Conservation (phyloP, 139 green algal genomes). For the Coccomyxa sp. region DNA sequence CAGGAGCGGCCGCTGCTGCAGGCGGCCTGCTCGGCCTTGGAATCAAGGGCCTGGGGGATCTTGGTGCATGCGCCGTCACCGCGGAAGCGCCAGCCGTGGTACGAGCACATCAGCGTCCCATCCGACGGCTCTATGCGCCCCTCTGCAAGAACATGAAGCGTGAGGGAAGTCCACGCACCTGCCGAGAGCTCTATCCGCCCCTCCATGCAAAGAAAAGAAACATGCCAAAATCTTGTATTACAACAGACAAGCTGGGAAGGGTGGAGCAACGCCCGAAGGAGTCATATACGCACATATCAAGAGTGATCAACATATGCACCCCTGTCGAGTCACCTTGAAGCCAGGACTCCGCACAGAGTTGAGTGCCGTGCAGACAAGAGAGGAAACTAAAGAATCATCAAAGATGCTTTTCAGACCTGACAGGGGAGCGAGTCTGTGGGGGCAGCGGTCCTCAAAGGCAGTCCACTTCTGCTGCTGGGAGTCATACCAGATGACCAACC, state of each 20-base stretch:
- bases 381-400: too few relatives aligned
- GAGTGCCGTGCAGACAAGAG: too few relatives aligned
- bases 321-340: not conserved
- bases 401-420: not conserved
- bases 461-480: conserved; percentile 18
- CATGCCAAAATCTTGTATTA: not conserved
- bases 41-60: conserved; percentile 35
- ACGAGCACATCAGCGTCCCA: conserved; percentile 44
- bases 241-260: not conserved
- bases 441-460: conserved; percentile 35
- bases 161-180: not conserved
- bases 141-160: conserved; percentile 19
- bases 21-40: not conserved
- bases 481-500: conserved; percentile 40
- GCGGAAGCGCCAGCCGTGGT: conserved; percentile 40
- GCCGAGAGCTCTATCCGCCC: not conserved
- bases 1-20: conserved; percentile 10
- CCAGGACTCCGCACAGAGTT: too few relatives aligned
- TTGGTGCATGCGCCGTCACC: conserved; percentile 27
- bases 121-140: conserved; percentile 33
- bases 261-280: not conserved
- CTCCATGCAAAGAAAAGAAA: not conserved
- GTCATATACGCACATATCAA: not conserved
- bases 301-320: not conserved
- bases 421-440: conserved; percentile 30